These are phyloP conservation scores for Cryphonectria naterciae DNA, from an alignment of 2,329 filamentous ascomycete species.

Conservation along the genomic window DNA sequence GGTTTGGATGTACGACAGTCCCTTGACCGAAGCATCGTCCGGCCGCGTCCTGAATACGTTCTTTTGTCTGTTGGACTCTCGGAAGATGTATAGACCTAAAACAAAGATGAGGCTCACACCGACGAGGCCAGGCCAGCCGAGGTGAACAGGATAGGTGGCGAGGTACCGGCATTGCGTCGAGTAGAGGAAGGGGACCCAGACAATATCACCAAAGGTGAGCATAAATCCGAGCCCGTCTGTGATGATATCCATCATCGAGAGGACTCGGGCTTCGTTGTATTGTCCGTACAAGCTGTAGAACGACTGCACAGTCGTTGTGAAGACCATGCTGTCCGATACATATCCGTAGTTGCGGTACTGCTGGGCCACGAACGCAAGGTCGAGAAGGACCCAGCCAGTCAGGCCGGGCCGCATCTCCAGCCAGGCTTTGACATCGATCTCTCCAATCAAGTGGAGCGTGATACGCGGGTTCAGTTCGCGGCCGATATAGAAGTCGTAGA, in stretches of 20 bases:
- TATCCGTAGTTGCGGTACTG: slow-evolving; percentile 82
- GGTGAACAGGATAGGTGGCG: slow-evolving; percentile 73
- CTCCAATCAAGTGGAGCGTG: slow-evolving; percentile 73
- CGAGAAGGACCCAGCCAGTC: slow-evolving; percentile 81
- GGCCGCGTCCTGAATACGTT: slow-evolving; percentile 87
- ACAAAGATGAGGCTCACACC: slow-evolving; percentile 68
- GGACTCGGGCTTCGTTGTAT: slow-evolving; percentile 80
- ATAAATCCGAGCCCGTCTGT: slow-evolving; percentile 91
- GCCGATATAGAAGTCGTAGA: slow-evolving; percentile 94
- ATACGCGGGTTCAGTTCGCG: slow-evolving; percentile 86
- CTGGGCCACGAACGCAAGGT: slow-evolving; percentile 78
- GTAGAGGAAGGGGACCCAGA: slow-evolving; percentile 42
- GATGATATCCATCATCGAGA: slow-evolving; percentile 89
- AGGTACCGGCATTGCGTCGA: slow-evolving; percentile 81
- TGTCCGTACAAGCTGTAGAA: slow-evolving; percentile 81
- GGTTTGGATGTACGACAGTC: slow-evolving; percentile 82
- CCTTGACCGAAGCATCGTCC: slow-evolving; percentile 72
- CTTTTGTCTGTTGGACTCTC: slow-evolving; percentile 85
- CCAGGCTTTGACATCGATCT: slow-evolving; percentile 83
- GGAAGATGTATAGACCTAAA: slow-evolving; percentile 82
- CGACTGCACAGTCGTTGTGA: slow-evolving; percentile 75
- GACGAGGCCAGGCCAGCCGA: slow-evolving; percentile 67
- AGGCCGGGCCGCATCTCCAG: slow-evolving; percentile 84
- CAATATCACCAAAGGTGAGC: slow-evolving; percentile 17
- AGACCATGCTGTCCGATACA: slow-evolving; percentile 79